Evolutionary conservation across 1,284 basidiomycete genomes (phyloP).

Genomic region (Puccinia sorghi): DNA sequence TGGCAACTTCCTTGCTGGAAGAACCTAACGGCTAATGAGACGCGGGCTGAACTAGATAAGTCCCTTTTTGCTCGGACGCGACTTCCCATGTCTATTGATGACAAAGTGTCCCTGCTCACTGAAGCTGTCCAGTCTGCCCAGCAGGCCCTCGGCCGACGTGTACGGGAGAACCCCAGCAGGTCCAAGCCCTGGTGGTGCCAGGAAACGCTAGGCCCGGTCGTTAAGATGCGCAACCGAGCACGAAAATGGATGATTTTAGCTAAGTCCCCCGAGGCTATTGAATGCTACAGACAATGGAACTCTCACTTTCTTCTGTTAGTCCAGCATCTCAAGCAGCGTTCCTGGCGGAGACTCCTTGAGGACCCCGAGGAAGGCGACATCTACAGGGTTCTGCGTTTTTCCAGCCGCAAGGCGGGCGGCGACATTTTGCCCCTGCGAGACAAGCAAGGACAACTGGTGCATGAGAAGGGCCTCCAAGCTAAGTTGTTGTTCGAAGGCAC

Average conservation of each 20-base stretch:
- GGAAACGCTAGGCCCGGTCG: not conserved
- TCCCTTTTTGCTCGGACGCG: too few relatives aligned
- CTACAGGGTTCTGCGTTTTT: not conserved
- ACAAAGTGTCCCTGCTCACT: not conserved
- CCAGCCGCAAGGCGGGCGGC: not conserved
- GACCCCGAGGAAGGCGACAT: too few relatives aligned
- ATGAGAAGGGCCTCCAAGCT: not conserved
- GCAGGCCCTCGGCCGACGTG: not conserved
- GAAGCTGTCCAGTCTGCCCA: not conserved
- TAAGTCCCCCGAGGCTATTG: conserved; percentile 1
- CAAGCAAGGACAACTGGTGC: not conserved
- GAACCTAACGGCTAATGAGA: too few relatives aligned
- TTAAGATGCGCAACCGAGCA: conserved; percentile 4
- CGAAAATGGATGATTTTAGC: too few relatives aligned
- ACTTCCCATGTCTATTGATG: too few relatives aligned
- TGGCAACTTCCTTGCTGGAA: too few relatives aligned
- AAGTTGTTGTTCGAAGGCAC: conserved; percentile 21
- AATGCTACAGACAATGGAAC: not conserved
- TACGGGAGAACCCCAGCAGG: not conserved
- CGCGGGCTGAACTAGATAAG: too few relatives aligned
- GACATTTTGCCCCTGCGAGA: not conserved
- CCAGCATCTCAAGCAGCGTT: not conserved
- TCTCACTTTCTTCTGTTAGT: not conserved
- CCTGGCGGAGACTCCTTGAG: not conserved
- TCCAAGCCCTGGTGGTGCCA: conserved; percentile 18